Base-by-base conservation (phyloP, 805 yeast species). In the Barnettozyma siamensis region DNA sequence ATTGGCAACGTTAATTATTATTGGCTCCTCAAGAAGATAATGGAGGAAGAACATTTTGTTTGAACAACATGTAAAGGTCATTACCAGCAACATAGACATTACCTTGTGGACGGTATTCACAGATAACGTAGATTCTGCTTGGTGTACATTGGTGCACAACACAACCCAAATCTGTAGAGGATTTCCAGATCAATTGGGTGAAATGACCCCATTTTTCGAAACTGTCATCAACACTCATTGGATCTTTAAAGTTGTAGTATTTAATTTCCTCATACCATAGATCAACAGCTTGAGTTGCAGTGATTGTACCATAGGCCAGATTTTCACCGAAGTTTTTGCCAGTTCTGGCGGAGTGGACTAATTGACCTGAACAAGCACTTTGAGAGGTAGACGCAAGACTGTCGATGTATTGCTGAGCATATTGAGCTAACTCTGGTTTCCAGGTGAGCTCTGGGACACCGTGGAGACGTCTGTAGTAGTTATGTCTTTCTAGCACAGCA, bases 181-280 rank as follows among this genome's bases (percentile, higher is more conserved):
- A 53, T 47, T 74, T 74, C 94, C 94, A 84, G 20, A 84, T 74
- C 27, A 83, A 55, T 63, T 84, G 91, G 13, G 91, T 83, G 66
- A 84, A 84, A 58, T 84, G 94, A 42, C 86, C 86, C 15, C 77
- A 73, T 15, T 69, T 69, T 42, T 63, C 67, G 41, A 69, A 69
- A 50, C 63, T 67, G 42, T 76, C 80, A 45, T 58, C 58, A n/a
- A 48, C 45, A 10, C 35, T 2, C 39, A 58, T 59, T 23, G 80
- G 76, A 38, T 72, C 61, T 35, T 62, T 55, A 64, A 61, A 83
- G 60, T 75, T 64, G 63, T 82, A 84, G 39, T 58, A 45, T 10
- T 53, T 42, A 49, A 80, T 82, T 66, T 84, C 91, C 44, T 67
- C 61, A 63, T 83, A 83, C 93, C 93, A 84, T 32, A 83, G 78